Evolutionary conservation across 2,329 filamentous ascomycete species (phyloP), one percentile per base, ranked within the genome.

Genomic region (Colletotrichum sp.): DNA sequence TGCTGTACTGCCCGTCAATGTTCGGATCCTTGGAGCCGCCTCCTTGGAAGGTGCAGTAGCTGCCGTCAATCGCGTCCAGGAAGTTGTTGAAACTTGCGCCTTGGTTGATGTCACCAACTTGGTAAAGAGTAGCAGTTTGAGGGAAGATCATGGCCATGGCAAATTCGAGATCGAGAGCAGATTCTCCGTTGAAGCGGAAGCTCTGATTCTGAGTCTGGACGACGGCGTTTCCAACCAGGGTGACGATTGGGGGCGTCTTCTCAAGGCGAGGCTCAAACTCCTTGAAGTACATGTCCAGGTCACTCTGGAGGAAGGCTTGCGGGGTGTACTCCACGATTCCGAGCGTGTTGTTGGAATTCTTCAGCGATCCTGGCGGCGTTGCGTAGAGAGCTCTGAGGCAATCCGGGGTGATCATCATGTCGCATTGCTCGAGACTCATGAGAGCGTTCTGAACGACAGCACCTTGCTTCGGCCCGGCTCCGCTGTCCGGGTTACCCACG

Each of bases 141-240:
- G 89, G 90, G 74, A 86, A 87, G 43, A 90, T 85, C 48, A 92
- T 83, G 9, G 88, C 81, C 81, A 89, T 90, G 69, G 88, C 88
- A 77, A 91, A 89, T 75, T 91, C 83, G 4, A 92, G 84, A 78
- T 92, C 90, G 14, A 92, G 85, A 52, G 89, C 82, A 2, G 89
- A 89, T 82, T 92, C 90, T 60, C 86, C 86, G 26, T 81, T 81
- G 16, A 80, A 80, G 9, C 76, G 32, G 14, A 75, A 77, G 16
- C 75, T 76, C 71, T 76, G 74, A n/a, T 76, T 76, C 43, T 64
- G 48, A 6, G 60, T 87, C 71, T 89, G 88, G 14, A 87, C 83
- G 14, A 83, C 82, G 7, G 84, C 87, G 52, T 87, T 87, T 77
- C 90, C 87, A 67, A 91, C 88, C n/a, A 85, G 82, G 43, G 86